A percentile compares a stretch with the other conserved stretches of the same genome.
Evolutionary conservation across 345 rosid genomes (phyloP).

Genomic region (Punica granatum): DNA sequence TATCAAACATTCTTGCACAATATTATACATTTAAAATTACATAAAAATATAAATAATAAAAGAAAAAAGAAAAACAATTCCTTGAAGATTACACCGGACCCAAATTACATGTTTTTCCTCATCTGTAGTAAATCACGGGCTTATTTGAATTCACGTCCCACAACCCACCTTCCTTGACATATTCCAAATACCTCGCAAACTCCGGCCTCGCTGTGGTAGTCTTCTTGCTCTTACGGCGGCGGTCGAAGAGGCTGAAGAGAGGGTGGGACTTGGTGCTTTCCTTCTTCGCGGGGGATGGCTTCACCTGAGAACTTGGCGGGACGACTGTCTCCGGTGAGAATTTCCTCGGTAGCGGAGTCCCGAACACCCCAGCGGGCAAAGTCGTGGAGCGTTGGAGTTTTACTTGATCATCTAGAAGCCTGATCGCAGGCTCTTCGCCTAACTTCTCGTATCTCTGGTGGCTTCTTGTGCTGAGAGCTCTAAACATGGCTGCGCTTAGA

Average conservation of each 20-base stretch:
- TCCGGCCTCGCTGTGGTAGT: slow-evolving; percentile 54
- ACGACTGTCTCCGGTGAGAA: background rate
- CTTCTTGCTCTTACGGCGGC: slow-evolving; percentile 47
- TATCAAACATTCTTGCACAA: too few relatives aligned
- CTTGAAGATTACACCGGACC: background rate
- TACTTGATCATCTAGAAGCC: slow-evolving; percentile 11
- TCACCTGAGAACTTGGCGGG: background rate
- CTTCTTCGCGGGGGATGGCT: slow-evolving; percentile 26
- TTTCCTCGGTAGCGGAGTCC: slow-evolving; percentile 13
- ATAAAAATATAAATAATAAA: too few relatives aligned
- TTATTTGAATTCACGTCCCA: slow-evolving; percentile 46
- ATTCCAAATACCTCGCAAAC: slow-evolving; percentile 58
- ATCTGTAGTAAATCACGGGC: slow-evolving; percentile 45
- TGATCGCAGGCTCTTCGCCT: slow-evolving; percentile 23
- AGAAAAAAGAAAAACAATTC: too few relatives aligned
- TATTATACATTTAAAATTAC: too few relatives aligned
- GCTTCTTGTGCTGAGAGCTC: slow-evolving; percentile 53
- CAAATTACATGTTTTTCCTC: background rate
- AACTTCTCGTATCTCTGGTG: slow-evolving; percentile 39
- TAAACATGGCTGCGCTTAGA: slow-evolving; percentile 30
- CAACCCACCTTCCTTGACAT: slow-evolving; percentile 61
- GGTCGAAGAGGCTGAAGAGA: slow-evolving; percentile 43
- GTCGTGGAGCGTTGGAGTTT: slow-evolving; percentile 38
- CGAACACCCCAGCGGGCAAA: slow-evolving; percentile 32
- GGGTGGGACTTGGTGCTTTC: slow-evolving; percentile 44